Percentiles rank a stretch among this genome's conserved stretches.
These are phyloP conservation scores for Asparagopsis taxiformis DNA, from an alignment of 31 red algal species.

Conservation along the genomic window DNA sequence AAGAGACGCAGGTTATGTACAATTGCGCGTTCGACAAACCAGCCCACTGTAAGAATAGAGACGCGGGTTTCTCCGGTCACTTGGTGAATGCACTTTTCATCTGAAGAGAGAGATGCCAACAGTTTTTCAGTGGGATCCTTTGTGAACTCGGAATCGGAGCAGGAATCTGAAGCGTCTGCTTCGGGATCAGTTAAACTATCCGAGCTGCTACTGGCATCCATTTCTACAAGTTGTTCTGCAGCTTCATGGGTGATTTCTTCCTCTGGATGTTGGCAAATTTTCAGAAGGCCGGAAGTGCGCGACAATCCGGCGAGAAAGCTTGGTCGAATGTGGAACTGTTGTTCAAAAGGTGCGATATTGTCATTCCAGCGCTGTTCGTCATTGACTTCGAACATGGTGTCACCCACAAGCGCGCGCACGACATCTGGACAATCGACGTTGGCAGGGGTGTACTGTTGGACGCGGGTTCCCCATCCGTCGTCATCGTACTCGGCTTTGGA, in stretches of 20 bases:
- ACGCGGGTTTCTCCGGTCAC: constrained; percentile 63
- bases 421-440: constrained; percentile 69
- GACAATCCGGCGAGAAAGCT: constrained; percentile 48
- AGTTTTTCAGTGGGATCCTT: not conserved
- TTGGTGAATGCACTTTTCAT: constrained; percentile 48
- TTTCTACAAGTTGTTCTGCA: not conserved
- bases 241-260: not conserved
- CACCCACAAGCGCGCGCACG: constrained; percentile 62
- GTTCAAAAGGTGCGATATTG: constrained; percentile 18
- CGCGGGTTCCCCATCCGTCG: constrained; percentile 47
- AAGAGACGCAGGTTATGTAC: constrained; percentile 74
- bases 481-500: constrained; percentile 18
- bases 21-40: constrained; percentile 74
- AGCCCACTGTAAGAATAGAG: constrained; percentile 55
- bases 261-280: constrained; percentile 5
- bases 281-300: constrained; percentile 39
- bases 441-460: constrained; percentile 55
- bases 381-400: constrained; percentile 66
- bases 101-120: constrained; percentile 5
- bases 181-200: constrained; percentile 1
- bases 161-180: constrained; percentile 3
- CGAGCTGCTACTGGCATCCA: not conserved
- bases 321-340: constrained; percentile 62
- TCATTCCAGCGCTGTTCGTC: constrained; percentile 72
- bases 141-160: constrained; percentile 3